A percentile compares a stretch with the other conserved stretches of the same genome.
Evolutionary conservation across 768 basidiomycete genomes (phyloP).

Genomic region (Obba rivulosa): DNA sequence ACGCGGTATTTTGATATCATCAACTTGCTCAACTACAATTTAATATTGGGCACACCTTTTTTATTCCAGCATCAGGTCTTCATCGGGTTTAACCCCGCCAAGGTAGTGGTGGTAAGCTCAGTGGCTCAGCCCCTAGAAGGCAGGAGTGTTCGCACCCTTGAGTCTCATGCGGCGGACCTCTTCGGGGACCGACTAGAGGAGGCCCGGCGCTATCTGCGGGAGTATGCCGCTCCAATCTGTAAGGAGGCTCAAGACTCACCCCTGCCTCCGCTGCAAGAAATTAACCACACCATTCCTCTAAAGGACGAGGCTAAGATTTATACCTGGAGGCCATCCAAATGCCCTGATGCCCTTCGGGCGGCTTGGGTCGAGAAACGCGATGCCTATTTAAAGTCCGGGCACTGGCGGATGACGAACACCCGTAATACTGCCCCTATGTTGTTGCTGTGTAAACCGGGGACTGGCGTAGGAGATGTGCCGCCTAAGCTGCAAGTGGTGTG

Average conservation of each 20-base stretch:
- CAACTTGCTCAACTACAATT: conserved; percentile 23
- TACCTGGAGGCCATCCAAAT: conserved; percentile 27
- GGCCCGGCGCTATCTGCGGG: conserved; percentile 9
- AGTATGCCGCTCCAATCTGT: conserved; percentile 14
- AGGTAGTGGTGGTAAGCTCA: conserved; percentile 13
- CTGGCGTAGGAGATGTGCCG: conserved; percentile 1
- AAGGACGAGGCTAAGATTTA: conserved; percentile 28
- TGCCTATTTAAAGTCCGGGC: conserved; percentile 19
- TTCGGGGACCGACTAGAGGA: conserved; percentile 9
- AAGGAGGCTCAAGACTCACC: conserved; percentile 14
- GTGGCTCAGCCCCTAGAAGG: conserved; percentile 10
- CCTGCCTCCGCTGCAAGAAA: conserved; percentile 23
- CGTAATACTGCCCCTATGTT: conserved; percentile 29
- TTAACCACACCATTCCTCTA: conserved; percentile 33
- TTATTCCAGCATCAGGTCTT: conserved; percentile 19
- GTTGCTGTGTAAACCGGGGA: conserved; percentile 23
- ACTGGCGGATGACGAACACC: conserved; percentile 25
- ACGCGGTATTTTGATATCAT: conserved; percentile 20
- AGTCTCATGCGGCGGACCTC: conserved; percentile 9
- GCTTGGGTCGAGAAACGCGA: conserved; percentile 17
- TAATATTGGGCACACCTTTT: conserved; percentile 29
- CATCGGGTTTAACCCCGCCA: conserved; percentile 16
- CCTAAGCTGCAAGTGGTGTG: conserved; percentile 8
- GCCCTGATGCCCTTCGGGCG: conserved; percentile 15
- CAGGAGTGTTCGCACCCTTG: conserved; percentile 3